Evolutionary conservation across 2,329 filamentous ascomycete genomes (phyloP), one percentile per base, ranked within the genome.

Genomic region (Arthrobotrys iridis): DNA sequence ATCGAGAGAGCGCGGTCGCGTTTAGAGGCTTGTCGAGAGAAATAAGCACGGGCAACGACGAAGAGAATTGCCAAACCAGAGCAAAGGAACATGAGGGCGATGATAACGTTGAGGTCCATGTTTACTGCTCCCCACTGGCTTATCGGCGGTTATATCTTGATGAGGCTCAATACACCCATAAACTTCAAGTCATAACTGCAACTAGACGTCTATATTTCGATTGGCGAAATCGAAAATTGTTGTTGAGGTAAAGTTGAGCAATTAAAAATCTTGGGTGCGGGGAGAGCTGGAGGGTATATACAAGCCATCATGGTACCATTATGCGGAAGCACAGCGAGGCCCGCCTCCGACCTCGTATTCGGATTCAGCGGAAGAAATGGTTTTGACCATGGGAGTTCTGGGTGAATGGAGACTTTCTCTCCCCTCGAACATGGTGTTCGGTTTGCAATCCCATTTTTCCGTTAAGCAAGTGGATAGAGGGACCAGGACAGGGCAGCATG

Each of bases 381-480:
- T 45, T 37, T 58, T 45, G 18, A 30, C 2, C 46, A 52, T 52
- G 15, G 46, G 15, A 28, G n/a, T 24, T 24, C 3, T 45, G 45
- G 45, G 5, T 18, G n/a, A 18, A 33, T 55, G 18, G 28, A 37
- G 15, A n/a, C 30, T 22, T 55, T 28, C 15, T 46, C 15, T 35
- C 48, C 10, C 7, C 15, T 26, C 11, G 18, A 55, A 5, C 18
- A 59, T 48, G 50, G 48, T 22, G 30, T 45, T 40, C 64, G 52
- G 64, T 43, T 59, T 33, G 11, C 64, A 46, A 67, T 59, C 62
- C 63, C 64, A 67, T 67, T 67, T 67, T 67, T 28, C 64, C 64
- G 64, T 55, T 15, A 30, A 43, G 46, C n/a, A 41, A 41, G 37
- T 55, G 48, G 50, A 37, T 35, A 37, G 13, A 41, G 8, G 33